phyloP scores from a whole-genome alignment of 225 moss, liverwort and hornwort genomes.

The Physcomitrellopsis africana region DNA sequence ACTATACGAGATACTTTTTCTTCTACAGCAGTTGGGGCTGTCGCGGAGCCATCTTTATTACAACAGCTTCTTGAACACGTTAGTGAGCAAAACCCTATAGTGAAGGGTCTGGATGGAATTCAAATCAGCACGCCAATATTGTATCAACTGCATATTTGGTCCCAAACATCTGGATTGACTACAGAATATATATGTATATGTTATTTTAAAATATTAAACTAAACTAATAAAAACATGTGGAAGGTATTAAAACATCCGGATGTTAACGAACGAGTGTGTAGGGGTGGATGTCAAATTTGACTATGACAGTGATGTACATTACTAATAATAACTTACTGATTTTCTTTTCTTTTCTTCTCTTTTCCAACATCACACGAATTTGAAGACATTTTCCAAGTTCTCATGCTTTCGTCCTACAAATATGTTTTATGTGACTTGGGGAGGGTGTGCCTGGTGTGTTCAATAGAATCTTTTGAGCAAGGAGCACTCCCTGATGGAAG shows the following conservation, averaged over 20 bases:
- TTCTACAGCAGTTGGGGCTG: constrained; percentile 33
- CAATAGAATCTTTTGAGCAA: constrained; percentile 43
- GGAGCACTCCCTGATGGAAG: constrained; percentile 36
- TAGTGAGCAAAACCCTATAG: constrained; percentile 34
- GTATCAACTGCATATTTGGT: background rate
- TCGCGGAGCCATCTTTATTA: constrained; percentile 29
- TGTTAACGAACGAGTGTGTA: too few relatives aligned
- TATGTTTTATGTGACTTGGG: constrained; percentile 2
- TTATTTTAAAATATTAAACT: too few relatives aligned
- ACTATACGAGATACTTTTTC: background rate
- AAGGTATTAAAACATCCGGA: too few relatives aligned
- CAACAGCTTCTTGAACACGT: constrained; percentile 55
- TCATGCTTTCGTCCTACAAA: background rate
- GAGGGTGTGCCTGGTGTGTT: constrained; percentile 21
- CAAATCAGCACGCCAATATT: background rate
- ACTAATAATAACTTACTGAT: too few relatives aligned
- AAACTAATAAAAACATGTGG: too few relatives aligned
- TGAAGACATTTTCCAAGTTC: constrained; percentile 9
- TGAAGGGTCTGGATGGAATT: constrained; percentile 7
- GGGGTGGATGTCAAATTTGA: too few relatives aligned
- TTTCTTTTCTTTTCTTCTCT: too few relatives aligned
- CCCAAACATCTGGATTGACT: too few relatives aligned
- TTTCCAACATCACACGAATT: background rate
- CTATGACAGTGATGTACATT: too few relatives aligned
- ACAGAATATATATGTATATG: too few relatives aligned